Evolutionary conservation across 192 early-diverging fungal genomes (phyloP).

Genomic region (Jimgerdemannia flammicorona): DNA sequence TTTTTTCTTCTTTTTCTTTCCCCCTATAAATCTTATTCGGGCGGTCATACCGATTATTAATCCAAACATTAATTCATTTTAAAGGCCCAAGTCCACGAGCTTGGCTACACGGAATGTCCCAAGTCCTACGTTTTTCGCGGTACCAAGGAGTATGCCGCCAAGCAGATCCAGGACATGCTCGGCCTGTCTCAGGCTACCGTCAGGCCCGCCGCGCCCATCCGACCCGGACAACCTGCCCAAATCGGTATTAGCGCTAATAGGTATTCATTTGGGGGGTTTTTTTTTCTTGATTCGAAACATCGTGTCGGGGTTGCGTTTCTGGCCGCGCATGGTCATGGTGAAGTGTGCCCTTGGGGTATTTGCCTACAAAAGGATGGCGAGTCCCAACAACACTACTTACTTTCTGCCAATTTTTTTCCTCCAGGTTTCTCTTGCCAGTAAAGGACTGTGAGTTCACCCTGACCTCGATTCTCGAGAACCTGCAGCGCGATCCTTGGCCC

Average conservation of each 20-base stretch:
- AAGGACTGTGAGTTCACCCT: constrained; percentile 96
- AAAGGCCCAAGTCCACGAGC: constrained; percentile 95
- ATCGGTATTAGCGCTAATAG: constrained; percentile 43
- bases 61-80: too few species aligned
- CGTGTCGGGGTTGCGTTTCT: too few species aligned
- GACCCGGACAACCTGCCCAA: constrained; percentile 41
- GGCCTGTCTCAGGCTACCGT: constrained; percentile 57
- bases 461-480: constrained; percentile 90
- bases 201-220: constrained; percentile 36
- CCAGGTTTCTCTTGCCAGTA: constrained; percentile 85
- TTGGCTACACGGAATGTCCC: constrained; percentile 92
- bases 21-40: too few species aligned
- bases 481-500: constrained; percentile 98
- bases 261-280: constrained; percentile 23
- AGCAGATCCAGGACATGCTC: constrained; percentile 98
- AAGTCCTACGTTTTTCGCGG: constrained; percentile 99
- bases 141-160: constrained; percentile 90
- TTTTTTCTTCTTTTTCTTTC: too few species aligned
- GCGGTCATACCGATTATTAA: too few species aligned
- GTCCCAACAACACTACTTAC: too few species aligned
- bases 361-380: too few species aligned
- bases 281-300: too few species aligned
- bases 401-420: too few species aligned
- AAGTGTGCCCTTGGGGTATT: too few species aligned
- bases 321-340: too few species aligned